Base-by-base conservation (phyloP, 306 rosid species). In the Delonix regia region DNA sequence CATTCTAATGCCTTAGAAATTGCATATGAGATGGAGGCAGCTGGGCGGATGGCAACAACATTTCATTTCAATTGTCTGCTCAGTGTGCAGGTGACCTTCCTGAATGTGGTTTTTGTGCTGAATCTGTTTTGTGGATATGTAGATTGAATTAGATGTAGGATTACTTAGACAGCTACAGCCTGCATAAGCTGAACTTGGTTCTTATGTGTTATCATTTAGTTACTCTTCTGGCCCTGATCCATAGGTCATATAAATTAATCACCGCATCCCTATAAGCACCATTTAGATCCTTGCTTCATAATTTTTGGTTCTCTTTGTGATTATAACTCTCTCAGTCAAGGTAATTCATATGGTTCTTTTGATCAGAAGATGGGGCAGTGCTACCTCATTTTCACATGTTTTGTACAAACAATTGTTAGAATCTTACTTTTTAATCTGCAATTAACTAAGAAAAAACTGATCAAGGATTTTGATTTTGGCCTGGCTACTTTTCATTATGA, bases 1-100 rank as follows among this genome's bases (percentile, higher is more conserved):
- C 94, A 90, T 72, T 84, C 92, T 15, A 90, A 90, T 88, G 94
- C 94, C 14, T 74, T 90, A 33, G 94, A 90, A 6, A 86, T 87
- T 71, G 80, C 90, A 9, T 89, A 94, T 49, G 97, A 94, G 83
- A 94, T 94, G 99, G 99, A 94, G 85, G 94, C 97, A 4, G 97
- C 97, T 19, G 99, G 99, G 61, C 83, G 97, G 80, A 94, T 92
- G 97, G 99, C 99, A 48, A 90, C 99, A 9, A 94, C 99, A 13
- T 92, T 89, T 74, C 99, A 94, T 81, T 94, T 88, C 85, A 94
- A 94, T 86, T 90, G 95, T 81, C 85, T 90, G 64, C 97, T 94
- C 49, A 90, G 97, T 79, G 97, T 94, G 83, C 99, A 94, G 99
- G 99, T 92, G 52, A 73, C 57, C 78, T 80, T 80, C 66, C 70